Percentiles rank a stretch among this genome's conserved stretches.
These are phyloP conservation scores for Cruciata laevipes DNA, from an alignment of 257 asterid genomes.

Conservation along the genomic window DNA sequence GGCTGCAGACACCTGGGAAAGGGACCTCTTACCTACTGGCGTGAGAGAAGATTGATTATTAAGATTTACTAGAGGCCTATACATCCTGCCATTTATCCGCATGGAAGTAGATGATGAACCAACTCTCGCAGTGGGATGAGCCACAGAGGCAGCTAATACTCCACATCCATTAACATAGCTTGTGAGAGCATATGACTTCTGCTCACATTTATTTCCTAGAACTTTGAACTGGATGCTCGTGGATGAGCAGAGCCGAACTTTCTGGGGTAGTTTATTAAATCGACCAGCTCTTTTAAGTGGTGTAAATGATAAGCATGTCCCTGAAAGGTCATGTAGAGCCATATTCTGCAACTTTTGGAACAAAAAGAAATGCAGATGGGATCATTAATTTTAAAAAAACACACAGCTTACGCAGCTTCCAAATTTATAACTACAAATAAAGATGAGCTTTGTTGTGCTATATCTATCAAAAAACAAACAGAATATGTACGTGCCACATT, in stretches of 20 bases:
- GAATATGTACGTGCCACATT: neutral
- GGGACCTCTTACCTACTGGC: conserved; percentile 33
- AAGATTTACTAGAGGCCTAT: conserved; percentile 27
- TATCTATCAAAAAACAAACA: neutral
- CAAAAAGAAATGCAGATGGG: conserved; percentile 8
- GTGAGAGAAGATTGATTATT: conserved; percentile 20
- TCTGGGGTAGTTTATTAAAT: conserved; percentile 24
- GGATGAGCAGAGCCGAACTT: conserved; percentile 34
- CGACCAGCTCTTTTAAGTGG: conserved; percentile 28
- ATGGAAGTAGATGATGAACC: conserved; percentile 28
- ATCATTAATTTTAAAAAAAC: neutral
- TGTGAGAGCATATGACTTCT: conserved; percentile 24
- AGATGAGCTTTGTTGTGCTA: neutral
- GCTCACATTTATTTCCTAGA: conserved; percentile 29
- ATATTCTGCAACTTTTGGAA: conserved; percentile 45
- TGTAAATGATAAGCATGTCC: conserved; percentile 31
- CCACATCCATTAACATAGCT: conserved; percentile 17
- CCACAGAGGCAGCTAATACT: conserved; percentile 32
- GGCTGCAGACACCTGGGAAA: conserved; percentile 43
- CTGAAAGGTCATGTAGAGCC: conserved; percentile 34
- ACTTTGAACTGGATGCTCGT: conserved; percentile 20
- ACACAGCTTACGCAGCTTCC: too few relatives aligned
- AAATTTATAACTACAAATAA: neutral
- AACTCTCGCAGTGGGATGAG: conserved; percentile 29
- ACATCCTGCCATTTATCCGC: conserved; percentile 22